Percentiles rank a stretch among this genome's conserved stretches.
phyloP scores from a whole-genome alignment of 208 protist species.

The Trypanosoma scelopori region DNA sequence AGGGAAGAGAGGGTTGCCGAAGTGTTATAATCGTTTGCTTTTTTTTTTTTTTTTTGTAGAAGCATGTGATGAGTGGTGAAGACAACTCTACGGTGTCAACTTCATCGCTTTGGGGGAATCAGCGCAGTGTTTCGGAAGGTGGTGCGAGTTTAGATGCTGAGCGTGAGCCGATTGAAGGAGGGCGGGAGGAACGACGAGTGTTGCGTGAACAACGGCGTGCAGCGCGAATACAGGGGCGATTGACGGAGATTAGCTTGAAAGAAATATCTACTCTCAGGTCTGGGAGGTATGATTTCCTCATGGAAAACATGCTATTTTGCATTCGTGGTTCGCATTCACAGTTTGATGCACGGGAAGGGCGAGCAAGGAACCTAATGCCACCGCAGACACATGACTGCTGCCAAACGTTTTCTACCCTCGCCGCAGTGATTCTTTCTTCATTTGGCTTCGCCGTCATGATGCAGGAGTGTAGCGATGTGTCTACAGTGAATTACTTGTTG shows the following conservation, averaged over 20 bases:
- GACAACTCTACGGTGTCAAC: constrained; percentile 15
- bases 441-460: constrained; percentile 67
- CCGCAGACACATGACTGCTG: constrained; percentile 83
- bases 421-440: constrained; percentile 73
- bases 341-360: constrained; percentile 65
- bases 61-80: constrained; percentile 27
- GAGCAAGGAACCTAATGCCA: constrained; percentile 54
- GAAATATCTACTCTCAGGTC: constrained; percentile 47
- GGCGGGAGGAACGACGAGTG: constrained; percentile 4
- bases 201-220: constrained; percentile 56
- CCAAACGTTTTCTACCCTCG: constrained; percentile 84
- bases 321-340: constrained; percentile 79
- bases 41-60: constrained; percentile 5
- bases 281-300: constrained; percentile 51
- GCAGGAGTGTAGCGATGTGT: constrained; percentile 55
- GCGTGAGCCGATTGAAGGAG: background rate
- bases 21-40: constrained; percentile 12
- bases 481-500: constrained; percentile 84
- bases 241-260: constrained; percentile 65
- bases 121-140: constrained; percentile 3
- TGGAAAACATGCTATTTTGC: constrained; percentile 49
- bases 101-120: constrained; percentile 11
- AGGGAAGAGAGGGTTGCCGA: no score
- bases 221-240: constrained; percentile 49
- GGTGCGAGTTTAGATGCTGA: constrained; percentile 4